phyloP scores from a whole-genome alignment of 371 early-diverging fungal genomes.

The Circinella umbellata region DNA sequence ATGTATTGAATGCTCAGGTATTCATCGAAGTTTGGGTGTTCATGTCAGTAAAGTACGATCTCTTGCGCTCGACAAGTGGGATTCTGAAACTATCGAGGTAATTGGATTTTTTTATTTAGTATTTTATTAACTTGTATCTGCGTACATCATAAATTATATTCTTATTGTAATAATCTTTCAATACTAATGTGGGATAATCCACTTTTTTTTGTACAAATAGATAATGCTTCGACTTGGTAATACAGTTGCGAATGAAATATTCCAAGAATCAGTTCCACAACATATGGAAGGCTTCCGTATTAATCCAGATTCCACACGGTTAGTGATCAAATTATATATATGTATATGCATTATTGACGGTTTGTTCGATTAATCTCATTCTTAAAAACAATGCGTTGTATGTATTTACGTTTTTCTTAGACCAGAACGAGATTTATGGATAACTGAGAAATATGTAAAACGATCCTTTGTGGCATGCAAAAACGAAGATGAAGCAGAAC shows the following conservation, averaged over 20 bases:
- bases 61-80: conserved; percentile 89
- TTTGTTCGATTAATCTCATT: not conserved
- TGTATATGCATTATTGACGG: not conserved
- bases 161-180: too few species aligned
- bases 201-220: conserved; percentile 27
- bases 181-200: not conserved
- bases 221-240: conserved; percentile 88
- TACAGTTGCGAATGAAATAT: conserved; percentile 71
- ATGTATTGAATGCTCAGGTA: conserved; percentile 97
- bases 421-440: conserved; percentile 70
- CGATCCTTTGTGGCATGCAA: conserved; percentile 58
- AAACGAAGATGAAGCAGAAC: conserved; percentile 23
- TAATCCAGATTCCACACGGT: conserved; percentile 35
- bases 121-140: not conserved
- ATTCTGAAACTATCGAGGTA: conserved; percentile 75
- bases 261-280: conserved; percentile 59
- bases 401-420: conserved; percentile 24
- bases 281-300: conserved; percentile 46
- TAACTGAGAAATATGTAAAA: conserved; percentile 78
- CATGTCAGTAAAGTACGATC: conserved; percentile 91
- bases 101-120: not conserved
- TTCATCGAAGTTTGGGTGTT: conserved; percentile 95
- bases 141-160: too few species aligned
- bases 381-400: not conserved
- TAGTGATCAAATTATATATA: not conserved